Base-by-base conservation (phyloP, 768 basidiomycete genomes). In the Amanita exitialis region DNA sequence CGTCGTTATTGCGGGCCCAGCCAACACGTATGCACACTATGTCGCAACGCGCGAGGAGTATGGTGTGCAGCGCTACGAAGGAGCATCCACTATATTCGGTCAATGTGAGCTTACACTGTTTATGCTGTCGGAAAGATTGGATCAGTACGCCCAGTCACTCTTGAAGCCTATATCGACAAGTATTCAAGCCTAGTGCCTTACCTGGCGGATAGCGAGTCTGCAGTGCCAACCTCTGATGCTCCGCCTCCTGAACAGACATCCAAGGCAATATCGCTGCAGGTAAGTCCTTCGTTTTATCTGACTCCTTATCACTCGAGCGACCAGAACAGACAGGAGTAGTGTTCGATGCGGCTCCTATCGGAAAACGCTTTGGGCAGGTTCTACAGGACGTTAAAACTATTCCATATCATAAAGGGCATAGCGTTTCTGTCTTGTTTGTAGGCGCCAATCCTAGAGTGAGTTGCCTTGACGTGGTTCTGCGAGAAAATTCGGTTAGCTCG, bases 131-230 rank as follows among this genome's bases (percentile, higher is more conserved):
- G 39, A 38, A 10, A 23, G 20, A 27, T 30, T 25, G 45, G 44
- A 23, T 53, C 39, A 25, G 48, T 44, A 20, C 32, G 25, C 53
- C 21, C 56, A 87, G 85, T 71, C 56, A 87, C 85, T 2, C 72
- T 89, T n/a, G 86, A 88, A 39, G 82, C 88, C 2, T 90, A 86
- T 61, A 84, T 88, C 53, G 74, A 87, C 63, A 83, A 82, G 59
- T 90, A 88, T 63, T 71, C 73, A 34, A 78, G 74, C 55, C 72
- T 89, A 27, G 77, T 87, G 9, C 71, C 76, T 3, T 83, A 74
- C 70, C 70, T 88, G 21, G 76, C 75, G 1, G 75, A 80, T 48
- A 63, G 65, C 45, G 70, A 72, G 6, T 59, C 60, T 5, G 76
- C 72, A 1, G 62, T 69, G 2, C 80, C 83, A 16, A 58, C 73